phyloP scores from a whole-genome alignment of 805 yeast genomes.

The Kazachstania taianensis region DNA sequence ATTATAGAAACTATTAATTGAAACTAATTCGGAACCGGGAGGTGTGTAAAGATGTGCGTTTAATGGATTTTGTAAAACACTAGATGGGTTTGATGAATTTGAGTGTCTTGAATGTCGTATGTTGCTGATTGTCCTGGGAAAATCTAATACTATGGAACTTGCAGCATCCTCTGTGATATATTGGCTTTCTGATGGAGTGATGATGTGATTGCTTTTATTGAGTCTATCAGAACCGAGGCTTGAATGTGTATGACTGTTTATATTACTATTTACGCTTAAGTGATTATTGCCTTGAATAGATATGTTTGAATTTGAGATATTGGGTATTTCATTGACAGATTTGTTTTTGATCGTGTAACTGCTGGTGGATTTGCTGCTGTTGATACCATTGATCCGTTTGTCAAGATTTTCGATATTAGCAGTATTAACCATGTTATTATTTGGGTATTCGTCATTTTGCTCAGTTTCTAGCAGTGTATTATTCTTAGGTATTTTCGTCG shows the following conservation, averaged over 20 bases:
- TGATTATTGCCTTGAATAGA: too few relatives aligned
- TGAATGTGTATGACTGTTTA: too few relatives aligned
- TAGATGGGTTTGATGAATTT: background rate
- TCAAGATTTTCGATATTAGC: background rate
- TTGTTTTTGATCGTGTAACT: background rate
- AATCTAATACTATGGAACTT: slow-evolving; percentile 19
- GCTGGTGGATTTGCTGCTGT: background rate
- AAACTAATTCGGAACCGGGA: slow-evolving; percentile 16
- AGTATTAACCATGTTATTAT: too few relatives aligned
- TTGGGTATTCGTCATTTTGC: too few relatives aligned
- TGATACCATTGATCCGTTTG: background rate
- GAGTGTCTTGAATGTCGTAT: background rate
- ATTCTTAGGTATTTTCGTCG: background rate
- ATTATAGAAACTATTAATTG: slow-evolving; percentile 17
- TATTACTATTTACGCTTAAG: too few relatives aligned
- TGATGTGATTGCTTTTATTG: background rate
- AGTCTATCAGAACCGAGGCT: too few relatives aligned
- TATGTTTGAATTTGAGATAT: background rate
- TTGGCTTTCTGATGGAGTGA: background rate
- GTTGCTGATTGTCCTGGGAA: slow-evolving; percentile 5
- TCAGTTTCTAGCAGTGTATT: too few relatives aligned
- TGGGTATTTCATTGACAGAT: background rate
- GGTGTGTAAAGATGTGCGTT: slow-evolving; percentile 9
- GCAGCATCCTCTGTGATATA: slow-evolving; percentile 5
- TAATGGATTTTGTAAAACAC: background rate